Conservation (phyloP, 2,329 filamentous ascomycete species). For the Colletotrichum sojae region DNA sequence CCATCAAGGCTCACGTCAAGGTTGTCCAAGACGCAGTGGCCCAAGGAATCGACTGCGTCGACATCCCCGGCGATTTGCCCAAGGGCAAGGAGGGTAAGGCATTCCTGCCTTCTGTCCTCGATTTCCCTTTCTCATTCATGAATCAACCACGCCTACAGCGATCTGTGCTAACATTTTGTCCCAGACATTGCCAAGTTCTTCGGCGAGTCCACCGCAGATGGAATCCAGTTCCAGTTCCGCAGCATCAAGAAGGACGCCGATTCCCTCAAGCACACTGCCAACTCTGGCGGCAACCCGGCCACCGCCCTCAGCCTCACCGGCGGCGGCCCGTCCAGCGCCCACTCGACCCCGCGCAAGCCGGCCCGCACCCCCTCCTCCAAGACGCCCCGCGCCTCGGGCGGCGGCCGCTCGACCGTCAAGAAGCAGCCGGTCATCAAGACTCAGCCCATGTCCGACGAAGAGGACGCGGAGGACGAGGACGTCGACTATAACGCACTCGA, state of each 20-base stretch:
- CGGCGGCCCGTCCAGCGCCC: constrained; percentile 44
- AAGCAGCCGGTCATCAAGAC: constrained; percentile 38
- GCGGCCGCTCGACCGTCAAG: constrained; percentile 35
- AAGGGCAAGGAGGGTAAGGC: constrained; percentile 58
- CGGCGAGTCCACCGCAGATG: constrained; percentile 69
- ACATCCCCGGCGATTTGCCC: constrained; percentile 55
- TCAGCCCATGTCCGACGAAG: constrained; percentile 47
- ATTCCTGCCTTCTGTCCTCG: neutral
- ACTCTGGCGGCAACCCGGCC: constrained; percentile 61
- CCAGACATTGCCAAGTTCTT: constrained; percentile 73
- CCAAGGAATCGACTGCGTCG: constrained; percentile 57
- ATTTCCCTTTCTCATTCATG: neutral
- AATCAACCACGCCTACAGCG: neutral
- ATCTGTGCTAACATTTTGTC: neutral
- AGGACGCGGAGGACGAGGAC: constrained; percentile 46
- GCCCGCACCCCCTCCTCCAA: constrained; percentile 38
- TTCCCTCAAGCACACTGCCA: constrained; percentile 60
- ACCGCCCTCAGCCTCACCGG: constrained; percentile 51
- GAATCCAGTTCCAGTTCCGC: constrained; percentile 74
- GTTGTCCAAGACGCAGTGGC: constrained; percentile 54
- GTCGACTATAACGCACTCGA: constrained; percentile 51
- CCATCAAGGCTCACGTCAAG: constrained; percentile 58
- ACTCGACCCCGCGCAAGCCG: constrained; percentile 47
- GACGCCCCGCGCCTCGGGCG: constrained; percentile 35
- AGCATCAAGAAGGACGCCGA: constrained; percentile 68